Evolutionary conservation across 2,329 filamentous ascomycete genomes (phyloP), one percentile per base, ranked within the genome.

Genomic region (Fusarium falciforme): DNA sequence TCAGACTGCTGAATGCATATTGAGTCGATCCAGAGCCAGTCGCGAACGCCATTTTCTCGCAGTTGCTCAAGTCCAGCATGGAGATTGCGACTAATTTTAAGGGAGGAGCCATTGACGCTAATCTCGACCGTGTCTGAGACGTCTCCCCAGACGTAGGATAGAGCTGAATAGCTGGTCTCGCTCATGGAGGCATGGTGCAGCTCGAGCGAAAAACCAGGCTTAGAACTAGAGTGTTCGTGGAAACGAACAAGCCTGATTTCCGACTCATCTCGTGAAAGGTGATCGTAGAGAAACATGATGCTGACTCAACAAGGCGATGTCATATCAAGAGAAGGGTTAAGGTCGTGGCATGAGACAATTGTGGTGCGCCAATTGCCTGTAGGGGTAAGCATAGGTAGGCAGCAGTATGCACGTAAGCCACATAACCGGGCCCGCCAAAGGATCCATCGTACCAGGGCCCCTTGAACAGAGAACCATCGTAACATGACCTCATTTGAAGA

Each of bases 1-100:
- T 67, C 27, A 14, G 52, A 65, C 1, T 67, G 38, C 16, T 65
- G 64, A 5, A 67, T 67, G 31, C 25, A 58, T 10, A 58, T 8
- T 2, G 25, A 64, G 10, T 67, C 38, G 14, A 67, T 25, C 49
- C 64, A 65, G 2, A 65, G 31, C 64, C 49, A 58, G 5, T 4
- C 31, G 0, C 0, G 1, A 6, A 67, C 4, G 3, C n/a, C 25
- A 1, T 65, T 57, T 1, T 20, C 5, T 8, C 11, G 61, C 16
- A 64, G 25, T 1, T 67, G 49, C 7, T 1, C 20, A 6, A 67
- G 40, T 0, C 20, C 61, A 2, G 31, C 22, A 2, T 58, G 17
- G 0, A 65, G 49, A 20, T 67, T 65, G 6, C 27, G 11, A 2
- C 38, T 36, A 1, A 67, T 36, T 0, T 16, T 6, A 6, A 64